phyloP scores from a whole-genome alignment of 306 rosid species.

The Lathyrus tuberosus region DNA sequence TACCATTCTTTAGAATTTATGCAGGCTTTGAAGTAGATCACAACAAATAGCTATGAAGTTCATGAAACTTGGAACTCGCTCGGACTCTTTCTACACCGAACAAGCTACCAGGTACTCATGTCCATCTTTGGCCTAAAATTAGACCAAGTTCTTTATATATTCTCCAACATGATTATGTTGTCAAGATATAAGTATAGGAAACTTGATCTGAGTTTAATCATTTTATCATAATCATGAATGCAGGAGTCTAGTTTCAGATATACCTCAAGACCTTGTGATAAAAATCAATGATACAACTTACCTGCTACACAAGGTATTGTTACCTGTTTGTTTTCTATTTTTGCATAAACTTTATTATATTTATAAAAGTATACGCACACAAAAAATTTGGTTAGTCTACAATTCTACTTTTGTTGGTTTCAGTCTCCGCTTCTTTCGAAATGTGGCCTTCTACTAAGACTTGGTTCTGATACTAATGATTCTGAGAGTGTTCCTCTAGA shows the following conservation, averaged over 20 bases:
- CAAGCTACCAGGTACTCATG: slow-evolving; percentile 83
- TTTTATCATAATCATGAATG: slow-evolving; percentile 38
- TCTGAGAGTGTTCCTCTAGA: slow-evolving; percentile 57
- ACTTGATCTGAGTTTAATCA: slow-evolving; percentile 3
- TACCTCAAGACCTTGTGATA: slow-evolving; percentile 66
- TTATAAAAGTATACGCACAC: too few species aligned
- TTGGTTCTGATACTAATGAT: slow-evolving; percentile 61
- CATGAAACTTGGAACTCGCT: slow-evolving; percentile 96
- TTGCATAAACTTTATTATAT: too few species aligned
- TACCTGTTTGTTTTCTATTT: too few species aligned
- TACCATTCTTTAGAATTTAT: slow-evolving; percentile 26
- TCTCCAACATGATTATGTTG: not conserved
- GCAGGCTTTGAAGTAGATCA: slow-evolving; percentile 47
- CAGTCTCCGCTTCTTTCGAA: slow-evolving; percentile 81
- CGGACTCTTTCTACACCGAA: slow-evolving; percentile 84
- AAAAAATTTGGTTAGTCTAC: not conserved
- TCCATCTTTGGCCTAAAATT: slow-evolving; percentile 14
- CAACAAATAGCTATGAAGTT: slow-evolving; percentile 70
- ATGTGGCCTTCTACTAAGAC: slow-evolving; percentile 78
- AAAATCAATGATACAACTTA: slow-evolving; percentile 64
- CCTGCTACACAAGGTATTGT: slow-evolving; percentile 80
- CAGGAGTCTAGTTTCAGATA: slow-evolving; percentile 76
- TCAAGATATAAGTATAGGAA: slow-evolving; percentile 1
- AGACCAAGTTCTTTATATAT: not conserved
- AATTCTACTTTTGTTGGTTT: slow-evolving; percentile 53